Evolutionary conservation across 2,329 filamentous ascomycete genomes (phyloP), one percentile per base, ranked within the genome.

Genomic region (Xylariaceae sp.): DNA sequence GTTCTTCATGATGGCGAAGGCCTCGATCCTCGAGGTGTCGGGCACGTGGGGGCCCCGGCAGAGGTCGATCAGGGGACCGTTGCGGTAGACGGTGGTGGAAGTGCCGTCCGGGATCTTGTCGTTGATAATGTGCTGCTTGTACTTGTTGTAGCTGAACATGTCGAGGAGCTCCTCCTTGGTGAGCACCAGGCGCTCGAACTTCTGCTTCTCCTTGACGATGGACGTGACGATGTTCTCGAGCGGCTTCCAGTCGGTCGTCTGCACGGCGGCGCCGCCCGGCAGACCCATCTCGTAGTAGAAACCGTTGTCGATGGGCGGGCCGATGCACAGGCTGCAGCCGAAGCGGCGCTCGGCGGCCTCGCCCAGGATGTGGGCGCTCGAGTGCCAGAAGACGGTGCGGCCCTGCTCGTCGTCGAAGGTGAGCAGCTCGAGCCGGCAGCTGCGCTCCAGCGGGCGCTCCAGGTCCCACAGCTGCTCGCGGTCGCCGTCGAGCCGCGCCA

Each of bases 91-190:
- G 8, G 92, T 96, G 57, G 87, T 94, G 56, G 75, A 86, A 36
- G 87, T 89, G 49, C 87, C 88, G 49, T 94, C 87, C 24, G 80
- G 70, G 40, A 96, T 85, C 62, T 93, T 88, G 67, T 88, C 83
- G 50, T 87, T 82, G 65, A 98, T 96, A 61, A 96, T 94, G 60
- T 95, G 85, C 58, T 94, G 80, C 75, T 98, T 96, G 71, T 94
- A 96, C 75, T 98, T 96, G 71, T 93, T 95, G 72, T 94, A 93
- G 50, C 80, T 77, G 69, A 96, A 96, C 85, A 96, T 94, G 58
- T 94, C 87, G 33, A 92, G 75, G 32, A 96, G 72, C 47, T 96
- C 81, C 35, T 90, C 83, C 65, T 96, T 96, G 45, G 83, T 83
- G 55, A 95, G 75, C 44, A 83, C 83, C 30, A 96, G 68, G 39